Evolutionary conservation across 805 yeast genomes (phyloP).

Genomic region (Kazachstania africana): DNA sequence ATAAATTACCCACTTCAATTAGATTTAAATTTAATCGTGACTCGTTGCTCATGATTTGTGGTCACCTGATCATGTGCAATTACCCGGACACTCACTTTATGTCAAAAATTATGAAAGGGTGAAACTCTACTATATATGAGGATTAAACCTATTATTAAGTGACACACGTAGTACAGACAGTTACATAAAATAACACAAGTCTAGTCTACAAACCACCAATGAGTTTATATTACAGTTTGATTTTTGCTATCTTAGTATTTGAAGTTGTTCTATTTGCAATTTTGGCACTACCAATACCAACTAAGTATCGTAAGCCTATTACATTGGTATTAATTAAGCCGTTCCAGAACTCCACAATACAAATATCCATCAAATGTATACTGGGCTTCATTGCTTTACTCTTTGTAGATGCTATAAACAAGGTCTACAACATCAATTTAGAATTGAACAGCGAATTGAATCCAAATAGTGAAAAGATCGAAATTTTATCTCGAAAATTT

Average conservation of each 20-base stretch:
- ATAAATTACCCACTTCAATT: background rate
- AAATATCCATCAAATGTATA: constrained; percentile 68
- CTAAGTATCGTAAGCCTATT: constrained; percentile 55
- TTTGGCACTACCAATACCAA: constrained; percentile 79
- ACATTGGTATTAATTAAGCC: constrained; percentile 54
- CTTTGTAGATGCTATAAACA: constrained; percentile 79
- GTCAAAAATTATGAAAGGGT: no score
- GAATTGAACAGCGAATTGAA: constrained; percentile 32
- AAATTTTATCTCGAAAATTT: constrained; percentile 81
- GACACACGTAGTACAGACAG: no score
- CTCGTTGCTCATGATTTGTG: no score
- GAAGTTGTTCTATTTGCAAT: constrained; percentile 74
- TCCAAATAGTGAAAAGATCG: constrained; percentile 50
- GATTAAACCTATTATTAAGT: no score
- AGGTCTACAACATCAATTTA: constrained; percentile 57
- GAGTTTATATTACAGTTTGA: constrained; percentile 28
- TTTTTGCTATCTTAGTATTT: constrained; percentile 61
- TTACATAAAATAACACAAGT: no score
- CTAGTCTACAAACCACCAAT: no score
- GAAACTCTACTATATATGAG: no score
- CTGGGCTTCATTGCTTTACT: constrained; percentile 73
- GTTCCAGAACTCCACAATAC: constrained; percentile 58
- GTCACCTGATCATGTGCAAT: no score
- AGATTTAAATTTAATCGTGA: no score
- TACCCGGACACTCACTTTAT: no score